A percentile compares a stretch with the other conserved stretches of the same genome.
Evolutionary conservation across 768 basidiomycete genomes (phyloP).

Genomic region (Collybia sp.): DNA sequence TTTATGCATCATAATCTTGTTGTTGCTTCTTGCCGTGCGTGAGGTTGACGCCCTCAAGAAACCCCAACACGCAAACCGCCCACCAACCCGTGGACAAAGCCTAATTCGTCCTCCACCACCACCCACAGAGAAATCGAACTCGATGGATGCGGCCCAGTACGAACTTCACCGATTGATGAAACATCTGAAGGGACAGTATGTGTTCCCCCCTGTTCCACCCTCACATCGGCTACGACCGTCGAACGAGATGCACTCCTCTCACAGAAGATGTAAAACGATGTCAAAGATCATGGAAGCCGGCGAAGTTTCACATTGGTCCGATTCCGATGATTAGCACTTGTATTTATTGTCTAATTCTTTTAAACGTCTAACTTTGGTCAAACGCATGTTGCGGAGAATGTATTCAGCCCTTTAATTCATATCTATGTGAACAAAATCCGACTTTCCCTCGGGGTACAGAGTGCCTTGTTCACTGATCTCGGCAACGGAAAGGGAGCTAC

Average conservation of each 20-base stretch:
- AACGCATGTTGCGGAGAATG: neutral
- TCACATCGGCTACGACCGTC: slow-evolving; percentile 11
- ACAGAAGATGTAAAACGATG: slow-evolving; percentile 27
- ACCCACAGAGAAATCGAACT: slow-evolving; percentile 22
- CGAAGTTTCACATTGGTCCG: slow-evolving; percentile 23
- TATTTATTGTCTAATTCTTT: neutral
- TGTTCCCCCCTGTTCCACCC: slow-evolving; percentile 34
- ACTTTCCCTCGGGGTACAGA: neutral
- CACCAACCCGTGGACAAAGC: no score
- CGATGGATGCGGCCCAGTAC: slow-evolving; percentile 30
- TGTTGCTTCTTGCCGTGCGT: neutral
- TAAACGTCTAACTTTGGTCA: neutral
- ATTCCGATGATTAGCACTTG: slow-evolving; percentile 13
- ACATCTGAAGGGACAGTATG: slow-evolving; percentile 34
- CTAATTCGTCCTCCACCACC: slow-evolving; percentile 15
- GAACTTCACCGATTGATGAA: slow-evolving; percentile 30
- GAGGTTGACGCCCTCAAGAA: neutral
- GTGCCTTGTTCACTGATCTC: no score
- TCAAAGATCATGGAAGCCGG: slow-evolving; percentile 27
- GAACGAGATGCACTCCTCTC: slow-evolving; percentile 3
- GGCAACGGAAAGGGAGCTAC: no score
- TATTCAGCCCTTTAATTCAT: neutral
- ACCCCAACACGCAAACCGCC: no score
- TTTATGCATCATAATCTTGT: neutral
- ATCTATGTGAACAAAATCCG: slow-evolving; percentile 2